Conservation (phyloP, 1,284 basidiomycete species). For the Gymnopus androsaceus region DNA sequence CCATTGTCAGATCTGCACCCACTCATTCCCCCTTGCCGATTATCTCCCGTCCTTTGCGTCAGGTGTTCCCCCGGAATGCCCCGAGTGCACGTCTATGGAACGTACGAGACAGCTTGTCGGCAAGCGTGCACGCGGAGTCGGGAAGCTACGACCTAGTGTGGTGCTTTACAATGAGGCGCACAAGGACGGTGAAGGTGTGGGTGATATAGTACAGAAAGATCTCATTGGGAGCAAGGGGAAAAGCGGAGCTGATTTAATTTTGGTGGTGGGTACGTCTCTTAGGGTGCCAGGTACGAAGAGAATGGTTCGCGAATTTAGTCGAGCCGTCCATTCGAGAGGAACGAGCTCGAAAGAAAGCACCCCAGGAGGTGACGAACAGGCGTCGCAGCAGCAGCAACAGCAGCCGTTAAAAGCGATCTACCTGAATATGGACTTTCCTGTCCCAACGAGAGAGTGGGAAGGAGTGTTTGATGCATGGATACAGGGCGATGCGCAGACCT, state of each 20-base stretch:
- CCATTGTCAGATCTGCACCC: constrained; percentile 81
- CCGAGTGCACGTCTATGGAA: constrained; percentile 74
- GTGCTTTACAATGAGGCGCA: constrained; percentile 91
- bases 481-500: constrained; percentile 84
- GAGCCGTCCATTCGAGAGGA: constrained; percentile 65
- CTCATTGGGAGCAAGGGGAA: constrained; percentile 68
- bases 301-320: constrained; percentile 90
- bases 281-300: constrained; percentile 91
- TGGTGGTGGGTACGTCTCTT: constrained; percentile 91
- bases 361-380: constrained; percentile 31
- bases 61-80: constrained; percentile 76
- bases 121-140: constrained; percentile 82
- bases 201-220: constrained; percentile 76
- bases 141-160: constrained; percentile 82
- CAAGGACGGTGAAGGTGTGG: constrained; percentile 86
- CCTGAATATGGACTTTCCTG: constrained; percentile 89
- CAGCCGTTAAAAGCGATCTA: constrained; percentile 74
- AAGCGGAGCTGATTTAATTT: constrained; percentile 77
- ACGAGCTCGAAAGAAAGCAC: constrained; percentile 10
- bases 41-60: constrained; percentile 57
- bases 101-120: constrained; percentile 72
- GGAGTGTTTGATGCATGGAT: constrained; percentile 92
- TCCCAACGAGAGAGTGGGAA: constrained; percentile 85
- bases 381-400: constrained; percentile 39
- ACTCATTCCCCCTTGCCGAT: constrained; percentile 64